Base-by-base conservation (phyloP, 257 asterid genomes). In the Ligustrum vulgare region DNA sequence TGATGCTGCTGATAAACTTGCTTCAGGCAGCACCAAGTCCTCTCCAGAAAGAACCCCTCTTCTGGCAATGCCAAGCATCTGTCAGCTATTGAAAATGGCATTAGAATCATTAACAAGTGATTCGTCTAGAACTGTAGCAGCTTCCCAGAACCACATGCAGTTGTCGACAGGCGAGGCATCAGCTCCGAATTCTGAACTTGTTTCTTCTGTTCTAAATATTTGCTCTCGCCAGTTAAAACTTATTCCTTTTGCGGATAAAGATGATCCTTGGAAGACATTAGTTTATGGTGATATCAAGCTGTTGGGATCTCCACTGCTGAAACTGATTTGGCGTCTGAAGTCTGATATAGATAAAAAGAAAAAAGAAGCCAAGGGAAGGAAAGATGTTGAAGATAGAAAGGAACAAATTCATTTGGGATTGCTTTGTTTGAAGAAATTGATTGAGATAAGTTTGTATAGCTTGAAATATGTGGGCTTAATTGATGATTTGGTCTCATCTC, bases 231-330 rank as follows among this genome's bases (percentile, higher is more conserved):
- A 86, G 43, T 79, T 92, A 39, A 84, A 81, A 72, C 85, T 82
- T 58, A 87, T 81, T 72, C 83, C 87, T 80, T 72, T 56, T 58
- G 31, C 35, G 76, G 87, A 81, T 72, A 86, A 86, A 74, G 91
- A 92, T 64, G 91, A 89, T 83, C 92, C 97, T 6, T 49, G 89
- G 70, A 86, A 85, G 79, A 80, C 72, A 76, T 82, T 90, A 81
- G 80, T 92, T 64, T 86, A 87, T 64, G 91, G 92, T 74, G 92
- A 92, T 20, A 83, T 88, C 79, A 91, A 89, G 81, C 84, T 83
- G 76, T 83, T 92, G 64, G 96, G 98, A 54, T 88, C 93, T 75
- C 90, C 91, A 33, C 72, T 92, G 82, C 72, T 92, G 81, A 85
- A 86, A 76, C 72, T 92, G 82, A 78, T 89, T 80, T 82, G 85